phyloP scores from a whole-genome alignment of 1,284 basidiomycete genomes.

The Leccinum holopus region DNA sequence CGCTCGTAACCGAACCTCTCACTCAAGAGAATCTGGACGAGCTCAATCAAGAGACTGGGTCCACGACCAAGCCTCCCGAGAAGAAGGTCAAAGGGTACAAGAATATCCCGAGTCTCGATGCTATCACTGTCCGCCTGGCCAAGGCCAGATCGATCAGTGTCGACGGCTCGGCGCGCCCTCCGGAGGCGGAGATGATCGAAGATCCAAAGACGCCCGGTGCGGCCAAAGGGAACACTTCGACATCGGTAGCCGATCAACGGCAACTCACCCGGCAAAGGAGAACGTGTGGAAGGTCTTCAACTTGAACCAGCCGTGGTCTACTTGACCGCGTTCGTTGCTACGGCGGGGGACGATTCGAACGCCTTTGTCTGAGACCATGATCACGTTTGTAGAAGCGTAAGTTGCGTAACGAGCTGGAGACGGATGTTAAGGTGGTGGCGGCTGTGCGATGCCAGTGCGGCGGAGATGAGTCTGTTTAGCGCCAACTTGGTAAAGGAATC shows the following conservation, averaged over 20 bases:
- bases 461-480: conserved; percentile 1
- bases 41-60: conserved; percentile 50
- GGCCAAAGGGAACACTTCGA: conserved; percentile 31
- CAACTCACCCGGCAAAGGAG: conserved; percentile 65
- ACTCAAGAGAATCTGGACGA: conserved; percentile 61
- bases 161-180: conserved; percentile 69
- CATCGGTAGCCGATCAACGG: not conserved
- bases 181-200: conserved; percentile 71
- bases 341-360: conserved; percentile 54
- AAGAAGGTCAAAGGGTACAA: conserved; percentile 71
- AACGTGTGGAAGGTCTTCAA: conserved; percentile 90
- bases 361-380: conserved; percentile 17
- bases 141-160: conserved; percentile 67
- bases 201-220: conserved; percentile 78
- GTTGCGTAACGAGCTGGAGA: not conserved
- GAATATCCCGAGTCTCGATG: conserved; percentile 80
- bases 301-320: conserved; percentile 75
- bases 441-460: conserved; percentile 1
- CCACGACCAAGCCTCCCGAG: conserved; percentile 27
- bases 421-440: not conserved
- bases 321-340: conserved; percentile 71
- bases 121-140: conserved; percentile 72
- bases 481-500: conserved; percentile 11
- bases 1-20: conserved; percentile 48
- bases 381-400: not conserved